phyloP scores from a whole-genome alignment of 179 eudicot genomes.

The Gypsophila paniculata region DNA sequence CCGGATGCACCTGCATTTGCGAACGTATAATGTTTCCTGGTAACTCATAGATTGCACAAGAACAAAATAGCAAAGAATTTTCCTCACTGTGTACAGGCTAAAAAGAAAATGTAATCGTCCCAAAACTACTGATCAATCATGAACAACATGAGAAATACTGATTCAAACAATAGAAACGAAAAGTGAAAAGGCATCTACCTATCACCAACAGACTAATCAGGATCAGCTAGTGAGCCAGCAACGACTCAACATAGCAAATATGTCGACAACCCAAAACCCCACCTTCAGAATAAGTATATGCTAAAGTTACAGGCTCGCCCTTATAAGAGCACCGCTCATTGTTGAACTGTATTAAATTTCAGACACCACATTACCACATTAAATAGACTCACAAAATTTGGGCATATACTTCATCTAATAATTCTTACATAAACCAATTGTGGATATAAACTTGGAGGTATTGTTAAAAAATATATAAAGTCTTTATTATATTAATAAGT shows the following conservation, averaged over 20 bases:
- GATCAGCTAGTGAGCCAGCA: background rate
- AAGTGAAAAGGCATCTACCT: constrained; percentile 15
- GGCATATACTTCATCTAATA: too few species aligned
- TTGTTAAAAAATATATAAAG: too few species aligned
- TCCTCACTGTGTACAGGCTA: background rate
- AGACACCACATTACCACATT: too few species aligned
- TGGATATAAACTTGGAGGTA: too few species aligned
- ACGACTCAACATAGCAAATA: background rate
- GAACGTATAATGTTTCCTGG: constrained; percentile 14
- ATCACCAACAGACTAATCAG: constrained; percentile 42
- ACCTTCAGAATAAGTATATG: background rate
- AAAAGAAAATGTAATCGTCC: background rate
- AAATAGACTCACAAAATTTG: too few species aligned
- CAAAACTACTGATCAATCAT: background rate
- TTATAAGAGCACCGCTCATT: too few species aligned
- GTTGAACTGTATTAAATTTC: too few species aligned
- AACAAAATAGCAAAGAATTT: background rate
- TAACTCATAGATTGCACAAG: constrained; percentile 4
- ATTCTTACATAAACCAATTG: too few species aligned
- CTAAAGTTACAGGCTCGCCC: too few species aligned
- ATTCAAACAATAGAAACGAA: constrained; percentile 1
- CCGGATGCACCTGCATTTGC: constrained; percentile 66
- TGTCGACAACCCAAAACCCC: background rate
- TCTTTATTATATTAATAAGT: too few species aligned
- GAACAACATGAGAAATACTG: background rate